Evolutionary conservation across 306 rosid species (phyloP).

Genomic region (Ochetophila trinervis): DNA sequence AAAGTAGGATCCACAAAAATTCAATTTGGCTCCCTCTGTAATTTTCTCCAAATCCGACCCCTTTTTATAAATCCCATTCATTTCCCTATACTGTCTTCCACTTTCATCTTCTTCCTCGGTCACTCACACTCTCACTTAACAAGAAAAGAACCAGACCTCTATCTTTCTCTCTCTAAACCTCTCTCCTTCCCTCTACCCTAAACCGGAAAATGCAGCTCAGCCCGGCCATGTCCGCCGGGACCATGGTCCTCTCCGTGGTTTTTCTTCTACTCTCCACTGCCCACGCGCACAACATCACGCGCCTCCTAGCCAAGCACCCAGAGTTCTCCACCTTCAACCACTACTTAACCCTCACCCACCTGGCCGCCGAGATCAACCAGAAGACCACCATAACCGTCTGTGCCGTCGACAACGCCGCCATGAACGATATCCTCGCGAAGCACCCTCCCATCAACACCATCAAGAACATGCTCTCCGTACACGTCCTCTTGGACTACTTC

Average conservation of each 20-base stretch:
- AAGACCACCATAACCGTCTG: constrained; percentile 74
- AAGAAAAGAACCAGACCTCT: not conserved
- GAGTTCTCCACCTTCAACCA: constrained; percentile 79
- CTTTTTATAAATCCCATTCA: not conserved
- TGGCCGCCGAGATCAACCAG: constrained; percentile 66
- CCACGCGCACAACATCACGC: constrained; percentile 61
- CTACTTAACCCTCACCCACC: constrained; percentile 69
- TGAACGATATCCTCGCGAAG: constrained; percentile 52
- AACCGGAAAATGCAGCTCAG: constrained; percentile 39
- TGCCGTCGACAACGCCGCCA: constrained; percentile 83
- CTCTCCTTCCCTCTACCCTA: not conserved
- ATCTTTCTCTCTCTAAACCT: not conserved
- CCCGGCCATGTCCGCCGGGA: constrained; percentile 5
- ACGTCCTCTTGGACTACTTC: constrained; percentile 83
- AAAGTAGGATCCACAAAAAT: not conserved
- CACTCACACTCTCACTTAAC: not conserved
- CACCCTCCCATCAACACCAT: constrained; percentile 53
- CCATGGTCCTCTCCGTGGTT: constrained; percentile 20
- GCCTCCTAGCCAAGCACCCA: constrained; percentile 57
- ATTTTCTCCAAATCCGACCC: constrained; percentile 27
- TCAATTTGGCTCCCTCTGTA: constrained; percentile 40
- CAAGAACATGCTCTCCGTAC: constrained; percentile 88
- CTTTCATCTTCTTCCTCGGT: not conserved
- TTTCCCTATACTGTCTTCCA: not conserved
- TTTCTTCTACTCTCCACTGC: constrained; percentile 12